Evolutionary conservation across 108 stramenopile species (phyloP), one percentile per base, ranked within the genome.

Genomic region (Fistulifera solaris): DNA sequence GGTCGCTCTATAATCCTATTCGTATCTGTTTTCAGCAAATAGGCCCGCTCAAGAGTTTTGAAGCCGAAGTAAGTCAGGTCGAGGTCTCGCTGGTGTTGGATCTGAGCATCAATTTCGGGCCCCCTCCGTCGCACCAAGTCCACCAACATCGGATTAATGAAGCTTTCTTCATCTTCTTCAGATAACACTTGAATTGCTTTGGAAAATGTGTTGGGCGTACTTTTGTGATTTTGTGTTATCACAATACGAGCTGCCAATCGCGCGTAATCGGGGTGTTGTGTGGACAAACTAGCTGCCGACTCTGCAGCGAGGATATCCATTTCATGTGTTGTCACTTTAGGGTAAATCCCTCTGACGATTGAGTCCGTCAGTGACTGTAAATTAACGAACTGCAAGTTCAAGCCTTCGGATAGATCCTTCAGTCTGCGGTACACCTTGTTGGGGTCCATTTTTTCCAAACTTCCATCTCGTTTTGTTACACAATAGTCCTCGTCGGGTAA

Each of bases 51-150:
- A 54, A 99, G 66, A 10, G 98, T 99, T 64, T 96, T 99, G 81
- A 94, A 94, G 12, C 96, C 98, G 76, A 99, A 99, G 58, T 95
- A 97, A 19, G 94, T 87, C 53, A 94, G 62, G 19, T 84, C 77
- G 35, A 76, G 69, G 71, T 98, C 96, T 17, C 96, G 83, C 42
- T 83, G 76, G 43, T 70, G 46, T 26, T 66, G 67, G 65, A 98
- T 87, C 23, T 77, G 56, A 17, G 48, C 56, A 56, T 90, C 68
- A 62, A 92, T 88, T 55, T 78, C 74, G 0, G 58, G 56, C 1
- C 65, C 71, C 17, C 78, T 66, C 28, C 80, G 52, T 38, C 43
- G 46, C 0, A 89, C 81, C 47, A 93, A 61, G 13, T 87, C 73
- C n/a, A 61, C 78, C 24, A 98, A 61, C 15, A 80, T 72, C 24